Evolutionary conservation across 495 filamentous ascomycete species (phyloP).

Genomic region (Tuber indicum): DNA sequence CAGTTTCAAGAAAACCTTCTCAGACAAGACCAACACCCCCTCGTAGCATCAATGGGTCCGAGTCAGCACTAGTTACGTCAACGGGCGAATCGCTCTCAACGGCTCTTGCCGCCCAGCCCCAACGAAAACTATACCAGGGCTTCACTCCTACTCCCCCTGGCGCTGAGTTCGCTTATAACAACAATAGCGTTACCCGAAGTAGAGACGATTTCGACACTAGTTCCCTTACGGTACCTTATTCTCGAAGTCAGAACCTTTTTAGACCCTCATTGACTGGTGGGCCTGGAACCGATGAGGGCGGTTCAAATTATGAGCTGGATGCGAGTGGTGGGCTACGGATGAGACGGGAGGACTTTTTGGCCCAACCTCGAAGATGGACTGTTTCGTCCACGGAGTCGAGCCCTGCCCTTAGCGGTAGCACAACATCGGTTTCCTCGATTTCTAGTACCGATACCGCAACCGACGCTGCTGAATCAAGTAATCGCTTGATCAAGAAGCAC

Average conservation of each 20-base stretch:
- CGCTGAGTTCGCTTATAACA: conserved; percentile 28
- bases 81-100: conserved; percentile 51
- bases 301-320: conserved; percentile 45
- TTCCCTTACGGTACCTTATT: conserved; percentile 26
- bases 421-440: conserved; percentile 42
- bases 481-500: conserved; percentile 42
- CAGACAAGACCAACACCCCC: conserved; percentile 42
- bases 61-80: conserved; percentile 46
- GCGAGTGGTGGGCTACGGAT: conserved; percentile 52
- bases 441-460: conserved; percentile 37
- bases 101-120: conserved; percentile 48
- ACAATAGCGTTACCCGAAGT: conserved; percentile 43
- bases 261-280: conserved; percentile 23
- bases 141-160: conserved; percentile 32
- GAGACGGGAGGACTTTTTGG: conserved; percentile 44
- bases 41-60: conserved; percentile 45
- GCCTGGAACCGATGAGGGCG: conserved; percentile 38
- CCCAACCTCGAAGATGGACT: conserved; percentile 49
- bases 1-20: conserved; percentile 44
- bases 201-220: conserved; percentile 37
- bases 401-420: conserved; percentile 42
- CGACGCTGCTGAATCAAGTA: conserved; percentile 25
- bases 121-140: conserved; percentile 51
- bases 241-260: conserved; percentile 25
- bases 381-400: conserved; percentile 43